Evolutionary conservation across 495 filamentous ascomycete genomes (phyloP).

Genomic region (Xylaria cubensis): DNA sequence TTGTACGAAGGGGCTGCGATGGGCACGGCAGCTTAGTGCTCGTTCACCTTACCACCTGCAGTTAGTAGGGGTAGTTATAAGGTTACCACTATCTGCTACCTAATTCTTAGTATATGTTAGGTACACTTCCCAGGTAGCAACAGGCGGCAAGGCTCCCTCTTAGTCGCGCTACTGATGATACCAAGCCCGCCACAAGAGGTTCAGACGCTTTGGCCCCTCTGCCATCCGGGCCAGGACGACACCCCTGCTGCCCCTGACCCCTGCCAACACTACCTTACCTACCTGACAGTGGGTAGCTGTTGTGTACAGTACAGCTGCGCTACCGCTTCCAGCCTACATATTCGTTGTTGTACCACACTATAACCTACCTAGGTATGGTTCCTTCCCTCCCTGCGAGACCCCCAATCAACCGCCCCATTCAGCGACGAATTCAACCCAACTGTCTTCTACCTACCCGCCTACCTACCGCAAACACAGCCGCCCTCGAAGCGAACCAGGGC

Average conservation of each 20-base stretch:
- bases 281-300: no score
- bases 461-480: slow-evolving; percentile 16
- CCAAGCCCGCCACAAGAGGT: slow-evolving; percentile 16
- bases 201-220: slow-evolving; percentile 22
- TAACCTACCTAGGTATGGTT: no score
- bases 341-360: not conserved
- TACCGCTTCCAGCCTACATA: not conserved
- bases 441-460: no score
- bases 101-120: not conserved
- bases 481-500: slow-evolving; percentile 19
- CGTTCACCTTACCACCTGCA: not conserved
- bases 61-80: not conserved
- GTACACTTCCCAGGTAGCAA: not conserved
- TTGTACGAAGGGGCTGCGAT: not conserved
- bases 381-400: slow-evolving; percentile 12
- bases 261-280: not conserved
- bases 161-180: slow-evolving; percentile 7
- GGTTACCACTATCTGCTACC: not conserved
- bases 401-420: slow-evolving; percentile 12
- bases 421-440: slow-evolving; percentile 1
- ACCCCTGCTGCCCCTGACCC: not conserved
- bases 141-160: not conserved
- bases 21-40: slow-evolving; percentile 1
- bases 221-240: not conserved
- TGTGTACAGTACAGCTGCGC: not conserved